These are phyloP conservation scores for Alternaria conjuncta DNA, from an alignment of 2,329 filamentous ascomycete genomes.

Conservation along the genomic window DNA sequence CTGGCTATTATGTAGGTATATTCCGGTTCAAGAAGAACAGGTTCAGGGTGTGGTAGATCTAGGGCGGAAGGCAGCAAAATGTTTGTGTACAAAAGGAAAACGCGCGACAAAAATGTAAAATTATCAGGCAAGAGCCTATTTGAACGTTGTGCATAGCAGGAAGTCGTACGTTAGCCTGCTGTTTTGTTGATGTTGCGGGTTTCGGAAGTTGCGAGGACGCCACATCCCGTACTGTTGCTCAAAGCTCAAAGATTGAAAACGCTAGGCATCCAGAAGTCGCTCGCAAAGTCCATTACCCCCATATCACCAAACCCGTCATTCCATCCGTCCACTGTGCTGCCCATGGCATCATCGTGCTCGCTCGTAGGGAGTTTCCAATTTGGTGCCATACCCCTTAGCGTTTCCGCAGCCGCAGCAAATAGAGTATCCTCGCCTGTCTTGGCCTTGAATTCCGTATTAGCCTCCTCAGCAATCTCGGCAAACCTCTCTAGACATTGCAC, in stretches of 20 bases:
- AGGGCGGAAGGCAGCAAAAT: not conserved
- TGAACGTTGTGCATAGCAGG: no score
- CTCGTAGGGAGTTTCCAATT: conserved; percentile 12
- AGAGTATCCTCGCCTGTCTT: conserved; percentile 24
- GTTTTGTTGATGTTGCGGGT: no score
- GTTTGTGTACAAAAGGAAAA: not conserved
- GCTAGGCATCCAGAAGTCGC: conserved; percentile 24
- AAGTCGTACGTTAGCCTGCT: no score
- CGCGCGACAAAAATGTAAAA: no score
- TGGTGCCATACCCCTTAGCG: conserved; percentile 16
- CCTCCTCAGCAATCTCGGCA: conserved; percentile 11
- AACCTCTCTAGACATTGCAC: conserved; percentile 15
- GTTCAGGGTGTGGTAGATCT: not conserved
- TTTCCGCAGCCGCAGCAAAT: conserved; percentile 18
- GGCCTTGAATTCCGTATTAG: conserved; percentile 10
- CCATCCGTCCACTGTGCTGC: not conserved
- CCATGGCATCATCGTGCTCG: not conserved
- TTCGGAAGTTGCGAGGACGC: no score
- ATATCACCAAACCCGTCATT: conserved; percentile 6
- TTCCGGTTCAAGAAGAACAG: not conserved
- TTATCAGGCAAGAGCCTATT: no score
- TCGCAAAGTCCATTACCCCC: conserved; percentile 18
- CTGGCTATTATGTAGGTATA: not conserved
- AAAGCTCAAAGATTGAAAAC: conserved; percentile 8
- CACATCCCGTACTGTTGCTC: no score